Conservation (phyloP, 2,329 filamentous ascomycete species). For the Bipolaris bicolor region DNA sequence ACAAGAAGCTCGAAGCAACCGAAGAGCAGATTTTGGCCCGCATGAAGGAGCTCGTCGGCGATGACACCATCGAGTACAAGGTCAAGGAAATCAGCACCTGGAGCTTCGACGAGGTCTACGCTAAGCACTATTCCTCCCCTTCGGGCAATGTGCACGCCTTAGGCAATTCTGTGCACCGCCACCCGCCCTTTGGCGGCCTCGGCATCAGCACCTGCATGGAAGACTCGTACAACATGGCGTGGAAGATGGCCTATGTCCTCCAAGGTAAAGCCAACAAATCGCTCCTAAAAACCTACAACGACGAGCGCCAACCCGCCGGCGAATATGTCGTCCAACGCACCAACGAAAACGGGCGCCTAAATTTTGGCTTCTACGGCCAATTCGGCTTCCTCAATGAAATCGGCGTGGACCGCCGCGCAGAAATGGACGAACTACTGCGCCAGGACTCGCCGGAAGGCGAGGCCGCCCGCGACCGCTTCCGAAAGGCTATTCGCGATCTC, state of each 20-base stretch:
- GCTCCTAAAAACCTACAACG: constrained; percentile 2
- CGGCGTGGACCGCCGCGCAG: not conserved
- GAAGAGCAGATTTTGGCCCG: constrained; percentile 7
- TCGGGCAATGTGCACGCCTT: constrained; percentile 9
- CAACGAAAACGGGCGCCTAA: constrained; percentile 8
- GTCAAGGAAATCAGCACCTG: constrained; percentile 9
- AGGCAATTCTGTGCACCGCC: constrained; percentile 44
- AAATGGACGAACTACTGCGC: constrained; percentile 1
- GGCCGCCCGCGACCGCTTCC: not conserved
- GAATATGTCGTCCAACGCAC: constrained; percentile 10
- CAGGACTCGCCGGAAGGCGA: constrained; percentile 5
- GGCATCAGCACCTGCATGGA: constrained; percentile 74
- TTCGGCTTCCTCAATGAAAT: not conserved
- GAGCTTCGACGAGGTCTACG: constrained; percentile 12
- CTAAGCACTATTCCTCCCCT: not conserved
- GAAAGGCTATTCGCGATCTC: not conserved
- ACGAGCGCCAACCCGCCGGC: constrained; percentile 9
- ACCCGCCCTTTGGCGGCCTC: constrained; percentile 65
- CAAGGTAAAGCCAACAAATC: constrained; percentile 5
- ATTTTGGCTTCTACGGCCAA: constrained; percentile 6
- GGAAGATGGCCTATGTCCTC: constrained; percentile 51
- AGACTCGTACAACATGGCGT: constrained; percentile 62
- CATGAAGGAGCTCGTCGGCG: constrained; percentile 6
- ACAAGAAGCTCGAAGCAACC: constrained; percentile 7
- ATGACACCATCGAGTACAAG: constrained; percentile 9